Base-by-base conservation (phyloP, 208 protist species). In the Leishmania gerbilli region DNA sequence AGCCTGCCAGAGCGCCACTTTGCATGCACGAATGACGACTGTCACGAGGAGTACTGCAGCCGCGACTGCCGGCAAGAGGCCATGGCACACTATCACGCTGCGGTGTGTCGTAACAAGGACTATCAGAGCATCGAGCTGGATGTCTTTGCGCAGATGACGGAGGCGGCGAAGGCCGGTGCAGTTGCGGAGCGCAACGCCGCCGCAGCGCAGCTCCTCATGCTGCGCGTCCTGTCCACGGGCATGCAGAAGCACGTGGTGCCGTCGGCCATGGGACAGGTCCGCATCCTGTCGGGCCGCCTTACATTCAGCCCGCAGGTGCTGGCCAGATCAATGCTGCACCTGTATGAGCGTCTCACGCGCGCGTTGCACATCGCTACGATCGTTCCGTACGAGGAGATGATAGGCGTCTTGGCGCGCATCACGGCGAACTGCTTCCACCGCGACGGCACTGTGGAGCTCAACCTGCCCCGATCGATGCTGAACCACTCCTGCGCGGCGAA, bases 41-140 rank as follows among this genome's bases (percentile, higher is more conserved):
- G 94, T 80, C 92, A 96, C 83, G 94, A 97, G 80, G 92, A 97
- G 87, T 97, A 97, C 88, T 97, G 94, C 84, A 95, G 91, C 76
- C 89, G 94, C 51, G 92, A 96, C 65, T 97, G 94, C 79, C 87
- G 94, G 27, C 77, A 87, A 15, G 74, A 85, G 68, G 94, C 94
- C 0, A 76, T 92, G 76, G 62, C 84, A 15, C 80, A 83, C 42
- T 97, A 97, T 79, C 94, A 97, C 87, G 82, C 77, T 27, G 71
- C 84, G 4, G 92, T 95, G n/a, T 97, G 94, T 77, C 17, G 56
- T 65, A 91, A 95, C 69, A 83, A 89, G 55, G 87, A 81, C n/a
- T 93, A 92, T 72, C 94, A 95, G 77, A 87, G 84, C 62, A 78
- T 97, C 62, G 94, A 97, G 72, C 86, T 97, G 6, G 94, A 97